A percentile compares a stretch with the other conserved stretches of the same genome.
phyloP scores from a whole-genome alignment of 176 grass and related monocot genomes.

The Guadua angustifolia region DNA sequence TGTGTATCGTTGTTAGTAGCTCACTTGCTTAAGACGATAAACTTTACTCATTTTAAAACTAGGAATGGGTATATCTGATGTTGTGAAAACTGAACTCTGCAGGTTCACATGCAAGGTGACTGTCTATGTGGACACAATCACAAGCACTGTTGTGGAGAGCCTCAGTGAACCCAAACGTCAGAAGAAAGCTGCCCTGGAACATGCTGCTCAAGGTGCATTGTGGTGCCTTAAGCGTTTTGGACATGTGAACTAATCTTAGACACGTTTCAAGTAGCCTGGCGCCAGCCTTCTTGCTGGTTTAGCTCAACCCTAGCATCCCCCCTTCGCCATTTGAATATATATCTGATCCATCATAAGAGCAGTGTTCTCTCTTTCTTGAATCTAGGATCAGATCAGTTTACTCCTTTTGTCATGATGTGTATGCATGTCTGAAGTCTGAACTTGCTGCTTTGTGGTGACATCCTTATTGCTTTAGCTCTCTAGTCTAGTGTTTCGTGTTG shows the following conservation, averaged over 20 bases:
- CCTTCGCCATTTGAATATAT: not conserved
- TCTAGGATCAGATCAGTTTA: not conserved
- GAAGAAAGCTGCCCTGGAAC: slow-evolving; percentile 57
- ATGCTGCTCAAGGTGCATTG: slow-evolving; percentile 68
- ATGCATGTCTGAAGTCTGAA: not conserved
- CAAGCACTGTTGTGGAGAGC: slow-evolving; percentile 52
- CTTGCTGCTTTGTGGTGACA: not conserved
- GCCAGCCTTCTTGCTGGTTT: not conserved
- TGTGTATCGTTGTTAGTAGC: not conserved
- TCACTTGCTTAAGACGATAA: not conserved
- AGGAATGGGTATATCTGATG: slow-evolving; percentile 4
- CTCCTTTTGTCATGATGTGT: not conserved
- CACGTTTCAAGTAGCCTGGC: not conserved
- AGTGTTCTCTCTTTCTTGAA: not conserved
- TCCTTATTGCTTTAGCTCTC: not conserved
- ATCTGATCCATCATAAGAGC: not conserved
- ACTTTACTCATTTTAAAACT: not conserved
- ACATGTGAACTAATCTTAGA: slow-evolving; percentile 5
- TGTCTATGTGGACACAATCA: slow-evolving; percentile 48
- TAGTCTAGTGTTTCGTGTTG: not conserved
- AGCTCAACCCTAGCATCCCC: not conserved
- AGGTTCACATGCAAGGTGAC: slow-evolving; percentile 74
- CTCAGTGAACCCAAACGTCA: slow-evolving; percentile 52
- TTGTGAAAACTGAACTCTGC: slow-evolving; percentile 29
- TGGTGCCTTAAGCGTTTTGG: slow-evolving; percentile 59